These are phyloP conservation scores for Globisporangium recalcitrans DNA, from an alignment of 352 stramenopile species.

Conservation along the genomic window DNA sequence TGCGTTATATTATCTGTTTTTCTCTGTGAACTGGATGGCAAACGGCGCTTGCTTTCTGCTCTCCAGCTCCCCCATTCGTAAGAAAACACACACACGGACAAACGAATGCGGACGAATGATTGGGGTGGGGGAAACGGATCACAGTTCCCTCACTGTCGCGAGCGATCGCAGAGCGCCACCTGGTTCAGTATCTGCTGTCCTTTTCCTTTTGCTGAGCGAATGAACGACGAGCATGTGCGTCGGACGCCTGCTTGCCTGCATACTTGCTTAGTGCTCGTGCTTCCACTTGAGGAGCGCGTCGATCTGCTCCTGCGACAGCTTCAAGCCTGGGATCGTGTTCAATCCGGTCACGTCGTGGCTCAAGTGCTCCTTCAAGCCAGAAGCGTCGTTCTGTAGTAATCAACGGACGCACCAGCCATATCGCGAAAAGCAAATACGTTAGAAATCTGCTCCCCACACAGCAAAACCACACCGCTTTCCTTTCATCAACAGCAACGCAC, in stretches of 20 bases:
- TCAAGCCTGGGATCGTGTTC: conserved; percentile 53
- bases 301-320: conserved; percentile 64
- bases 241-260: not conserved
- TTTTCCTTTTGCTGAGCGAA: not conserved
- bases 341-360: conserved; percentile 74
- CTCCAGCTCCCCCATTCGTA: not conserved
- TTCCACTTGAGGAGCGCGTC: conserved; percentile 87
- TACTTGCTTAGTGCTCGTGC: conserved; percentile 66
- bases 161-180: not conserved
- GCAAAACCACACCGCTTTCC: not conserved
- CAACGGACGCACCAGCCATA: not conserved
- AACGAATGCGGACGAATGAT: not conserved
- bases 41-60: not conserved
- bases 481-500: conserved; percentile 15
- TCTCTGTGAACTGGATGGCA: not conserved
- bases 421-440: not conserved
- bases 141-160: not conserved
- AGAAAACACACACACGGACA: not conserved
- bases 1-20: conserved; percentile 4
- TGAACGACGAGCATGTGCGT: not conserved
- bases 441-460: not conserved
- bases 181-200: not conserved
- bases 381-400: conserved; percentile 33
- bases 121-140: not conserved
- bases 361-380: conserved; percentile 65